Evolutionary conservation across 129 eudicot genomes (phyloP).

Genomic region (Flaveria robusta): DNA sequence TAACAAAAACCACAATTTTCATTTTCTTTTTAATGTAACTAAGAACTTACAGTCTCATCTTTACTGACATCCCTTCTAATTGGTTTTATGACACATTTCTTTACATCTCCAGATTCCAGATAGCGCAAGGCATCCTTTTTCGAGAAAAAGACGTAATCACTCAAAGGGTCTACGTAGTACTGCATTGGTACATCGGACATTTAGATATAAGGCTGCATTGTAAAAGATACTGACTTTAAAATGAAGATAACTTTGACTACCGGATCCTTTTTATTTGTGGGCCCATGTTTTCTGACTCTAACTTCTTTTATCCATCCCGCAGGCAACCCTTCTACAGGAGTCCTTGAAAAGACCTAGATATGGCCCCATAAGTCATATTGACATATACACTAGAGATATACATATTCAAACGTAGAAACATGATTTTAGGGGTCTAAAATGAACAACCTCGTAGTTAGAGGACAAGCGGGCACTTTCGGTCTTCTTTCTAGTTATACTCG

Average conservation of each 20-base stretch:
- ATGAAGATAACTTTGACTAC: constrained; percentile 32
- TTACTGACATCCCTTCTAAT: constrained; percentile 41
- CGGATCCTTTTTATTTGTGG: constrained; percentile 45
- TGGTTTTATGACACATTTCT: constrained; percentile 50
- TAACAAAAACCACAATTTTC: constrained; percentile 9
- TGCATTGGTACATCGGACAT: constrained; percentile 35
- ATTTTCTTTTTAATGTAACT: constrained; percentile 4
- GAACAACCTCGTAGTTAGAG: constrained; percentile 39
- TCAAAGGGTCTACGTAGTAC: constrained; percentile 62
- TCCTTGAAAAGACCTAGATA: constrained; percentile 54
- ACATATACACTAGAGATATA: background rate
- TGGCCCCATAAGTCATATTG: constrained; percentile 27
- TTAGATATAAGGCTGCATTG: background rate
- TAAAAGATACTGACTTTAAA: background rate
- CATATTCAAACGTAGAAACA: constrained; percentile 7
- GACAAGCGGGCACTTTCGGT: constrained; percentile 24
- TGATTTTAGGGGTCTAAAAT: constrained; percentile 18
- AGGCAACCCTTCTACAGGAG: constrained; percentile 58
- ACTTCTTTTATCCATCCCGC: constrained; percentile 80
- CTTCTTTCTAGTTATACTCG: constrained; percentile 24
- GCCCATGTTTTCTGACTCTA: constrained; percentile 41
- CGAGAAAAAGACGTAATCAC: constrained; percentile 62
- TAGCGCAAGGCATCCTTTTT: constrained; percentile 68
- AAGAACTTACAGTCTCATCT: constrained; percentile 48
- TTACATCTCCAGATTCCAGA: constrained; percentile 60